Evolutionary conservation across 208 protist species (phyloP).

Genomic region (Leishmania guyanensis): DNA sequence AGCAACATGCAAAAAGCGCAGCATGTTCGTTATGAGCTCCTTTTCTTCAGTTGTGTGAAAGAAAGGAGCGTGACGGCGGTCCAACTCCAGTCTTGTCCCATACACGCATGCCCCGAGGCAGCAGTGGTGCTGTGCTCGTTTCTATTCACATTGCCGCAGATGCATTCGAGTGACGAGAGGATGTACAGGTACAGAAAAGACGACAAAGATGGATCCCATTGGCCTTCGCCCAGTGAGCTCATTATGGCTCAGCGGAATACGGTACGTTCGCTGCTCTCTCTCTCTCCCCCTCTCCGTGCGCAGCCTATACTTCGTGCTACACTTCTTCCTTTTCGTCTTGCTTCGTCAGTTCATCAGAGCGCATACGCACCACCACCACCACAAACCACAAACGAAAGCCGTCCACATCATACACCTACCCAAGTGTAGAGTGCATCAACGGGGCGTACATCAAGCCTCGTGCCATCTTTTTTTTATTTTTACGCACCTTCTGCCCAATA

Average conservation of each 20-base stretch:
- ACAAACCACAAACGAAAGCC: not conserved
- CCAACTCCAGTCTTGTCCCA: not conserved
- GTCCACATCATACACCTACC: not conserved
- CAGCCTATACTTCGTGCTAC: not conserved
- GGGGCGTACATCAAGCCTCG: not conserved
- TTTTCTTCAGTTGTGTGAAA: not conserved
- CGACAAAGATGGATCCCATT: not conserved
- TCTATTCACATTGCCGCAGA: not conserved
- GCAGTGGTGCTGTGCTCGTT: not conserved
- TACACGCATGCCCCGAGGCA: not conserved
- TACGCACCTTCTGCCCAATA: not conserved
- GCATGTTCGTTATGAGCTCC: not conserved
- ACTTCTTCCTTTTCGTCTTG: slow-evolving; percentile 4
- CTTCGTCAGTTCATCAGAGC: not conserved
- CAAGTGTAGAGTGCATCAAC: not conserved
- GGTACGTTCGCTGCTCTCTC: not conserved
- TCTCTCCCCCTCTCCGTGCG: not conserved
- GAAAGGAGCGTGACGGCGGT: not conserved
- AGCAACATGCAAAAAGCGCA: not conserved
- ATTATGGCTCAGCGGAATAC: not conserved
- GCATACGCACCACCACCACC: not conserved
- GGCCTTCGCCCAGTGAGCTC: not conserved
- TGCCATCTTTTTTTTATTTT: not conserved
- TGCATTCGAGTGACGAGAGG: not conserved
- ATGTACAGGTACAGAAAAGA: not conserved